phyloP scores from a whole-genome alignment of 441 rosid genomes.

The Cnidoscolus chayamansa region DNA sequence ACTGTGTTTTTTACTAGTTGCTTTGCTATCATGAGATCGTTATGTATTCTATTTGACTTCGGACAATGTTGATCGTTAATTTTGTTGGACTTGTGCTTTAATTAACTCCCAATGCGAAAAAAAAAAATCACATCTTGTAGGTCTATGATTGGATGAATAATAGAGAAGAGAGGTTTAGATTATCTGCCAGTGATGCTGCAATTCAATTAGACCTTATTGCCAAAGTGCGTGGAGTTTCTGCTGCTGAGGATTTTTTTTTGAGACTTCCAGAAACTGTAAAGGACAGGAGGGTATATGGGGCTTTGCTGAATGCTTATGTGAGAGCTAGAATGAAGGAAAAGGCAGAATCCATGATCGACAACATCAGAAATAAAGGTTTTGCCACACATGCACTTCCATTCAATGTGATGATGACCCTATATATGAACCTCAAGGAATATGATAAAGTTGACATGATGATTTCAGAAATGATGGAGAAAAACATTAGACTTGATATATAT shows the following conservation, averaged over 20 bases:
- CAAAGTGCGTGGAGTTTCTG: conserved; percentile 71
- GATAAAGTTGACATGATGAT: conserved; percentile 64
- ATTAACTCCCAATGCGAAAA: background rate
- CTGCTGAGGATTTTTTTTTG: conserved; percentile 62
- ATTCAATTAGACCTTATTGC: conserved; percentile 83
- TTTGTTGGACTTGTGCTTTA: background rate
- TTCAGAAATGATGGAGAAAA: conserved; percentile 69
- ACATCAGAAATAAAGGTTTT: conserved; percentile 68
- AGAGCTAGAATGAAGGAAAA: conserved; percentile 53
- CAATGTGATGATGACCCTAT: conserved; percentile 95
- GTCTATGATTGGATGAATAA: conserved; percentile 92
- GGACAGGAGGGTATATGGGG: conserved; percentile 79
- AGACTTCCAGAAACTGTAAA: conserved; percentile 53
- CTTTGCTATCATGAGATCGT: background rate
- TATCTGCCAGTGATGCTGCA: conserved; percentile 83
- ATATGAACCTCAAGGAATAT: conserved; percentile 75
- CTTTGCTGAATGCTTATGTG: conserved; percentile 79
- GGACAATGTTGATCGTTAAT: background rate
- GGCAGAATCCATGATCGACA: conserved; percentile 60
- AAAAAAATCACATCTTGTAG: conserved; percentile 30
- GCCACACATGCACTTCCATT: conserved; percentile 65
- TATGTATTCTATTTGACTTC: background rate
- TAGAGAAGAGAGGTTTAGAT: conserved; percentile 62
- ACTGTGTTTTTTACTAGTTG: background rate
- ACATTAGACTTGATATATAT: conserved; percentile 64